Base-by-base conservation (phyloP, 495 filamentous ascomycete species). In the Bacidia gigantensis region DNA sequence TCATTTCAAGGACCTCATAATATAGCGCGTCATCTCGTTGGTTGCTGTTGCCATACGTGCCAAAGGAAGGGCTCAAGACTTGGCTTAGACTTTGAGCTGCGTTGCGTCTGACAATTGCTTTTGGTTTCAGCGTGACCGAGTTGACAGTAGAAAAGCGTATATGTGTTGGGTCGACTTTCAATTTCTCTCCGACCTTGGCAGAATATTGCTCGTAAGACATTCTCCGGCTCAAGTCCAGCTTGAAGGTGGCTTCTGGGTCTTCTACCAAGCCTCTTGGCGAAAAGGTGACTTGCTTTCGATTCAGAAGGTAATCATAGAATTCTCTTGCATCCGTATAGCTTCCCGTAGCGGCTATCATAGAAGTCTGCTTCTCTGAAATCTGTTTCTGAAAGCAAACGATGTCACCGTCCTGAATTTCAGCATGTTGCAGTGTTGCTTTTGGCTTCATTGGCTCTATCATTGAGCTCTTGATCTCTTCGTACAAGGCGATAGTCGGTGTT, bases 381-480 rank as follows among this genome's bases (percentile, higher is more conserved):
- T 72, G 60, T 52, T 74, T 76, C 65, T 96, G 90, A 69, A 97
- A 95, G 57, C 89, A 95, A 26, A 99, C 78, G 58, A 99, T 95
- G 63, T 99, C 92, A 39, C 92, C 92, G 62, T 97, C 89, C 61
- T 96, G 90, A 40, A 99, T 86, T 64, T 99, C 92, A 2, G 90
- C 88, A 49, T 86, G 80, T 45, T 85, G 81, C 53, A 99, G 77
- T 0, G 87, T 84, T 60, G 86, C 77, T 64, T 94, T 97, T 0
- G 82, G 80, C 64, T 95, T 96, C 74, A 97, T 87, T 11, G 77
- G 71, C 57, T 99, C 92, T 59, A 99, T 94, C 89, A 97, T 97
- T 46, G 78, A 82, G 35, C 89, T 87, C 65, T 96, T 97, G 69
- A 99, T 97, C 66, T 99, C 92, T 75, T 97, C 90, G 65, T 78